Evolutionary conservation across 208 protist species (phyloP).

Genomic region (Leishmania lainsoni): DNA sequence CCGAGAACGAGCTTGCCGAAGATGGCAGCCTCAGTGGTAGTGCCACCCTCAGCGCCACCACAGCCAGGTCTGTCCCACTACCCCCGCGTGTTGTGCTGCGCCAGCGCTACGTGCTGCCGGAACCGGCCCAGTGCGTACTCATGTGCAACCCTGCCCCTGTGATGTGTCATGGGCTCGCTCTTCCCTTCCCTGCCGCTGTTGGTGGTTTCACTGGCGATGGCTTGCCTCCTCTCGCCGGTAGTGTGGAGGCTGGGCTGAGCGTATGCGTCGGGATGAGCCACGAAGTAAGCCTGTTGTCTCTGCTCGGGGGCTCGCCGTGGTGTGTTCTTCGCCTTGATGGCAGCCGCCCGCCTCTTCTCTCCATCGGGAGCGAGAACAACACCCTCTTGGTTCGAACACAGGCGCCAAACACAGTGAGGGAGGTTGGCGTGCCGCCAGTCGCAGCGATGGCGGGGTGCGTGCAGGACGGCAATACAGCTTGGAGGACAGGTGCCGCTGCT

Average conservation of each 20-base stretch:
- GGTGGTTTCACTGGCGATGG: neutral
- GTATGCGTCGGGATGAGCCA: slow-evolving; percentile 71
- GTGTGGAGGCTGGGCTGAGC: slow-evolving; percentile 37
- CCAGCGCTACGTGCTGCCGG: slow-evolving; percentile 49
- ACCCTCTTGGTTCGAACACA: slow-evolving; percentile 30
- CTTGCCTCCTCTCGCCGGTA: neutral
- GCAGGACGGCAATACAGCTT: neutral
- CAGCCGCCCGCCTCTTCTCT: slow-evolving; percentile 31
- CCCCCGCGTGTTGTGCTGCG: slow-evolving; percentile 28
- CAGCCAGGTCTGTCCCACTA: neutral
- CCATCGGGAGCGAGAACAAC: slow-evolving; percentile 36
- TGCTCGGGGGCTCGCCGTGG: slow-evolving; percentile 54
- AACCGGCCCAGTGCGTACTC: slow-evolving; percentile 46
- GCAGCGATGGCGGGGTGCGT: slow-evolving; percentile 21
- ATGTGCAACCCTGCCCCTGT: slow-evolving; percentile 31
- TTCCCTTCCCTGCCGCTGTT: neutral
- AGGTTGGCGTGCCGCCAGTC: slow-evolving; percentile 31
- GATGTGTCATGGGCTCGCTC: neutral
- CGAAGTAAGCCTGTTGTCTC: slow-evolving; percentile 64
- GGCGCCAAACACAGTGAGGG: slow-evolving; percentile 32
- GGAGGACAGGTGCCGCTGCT: neutral
- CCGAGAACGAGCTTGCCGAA: neutral
- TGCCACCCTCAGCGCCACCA: neutral
- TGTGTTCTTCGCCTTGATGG: slow-evolving; percentile 56
- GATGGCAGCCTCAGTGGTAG: neutral